Conservation (phyloP, 345 rosid genomes). For the Syzygium oleosum region DNA sequence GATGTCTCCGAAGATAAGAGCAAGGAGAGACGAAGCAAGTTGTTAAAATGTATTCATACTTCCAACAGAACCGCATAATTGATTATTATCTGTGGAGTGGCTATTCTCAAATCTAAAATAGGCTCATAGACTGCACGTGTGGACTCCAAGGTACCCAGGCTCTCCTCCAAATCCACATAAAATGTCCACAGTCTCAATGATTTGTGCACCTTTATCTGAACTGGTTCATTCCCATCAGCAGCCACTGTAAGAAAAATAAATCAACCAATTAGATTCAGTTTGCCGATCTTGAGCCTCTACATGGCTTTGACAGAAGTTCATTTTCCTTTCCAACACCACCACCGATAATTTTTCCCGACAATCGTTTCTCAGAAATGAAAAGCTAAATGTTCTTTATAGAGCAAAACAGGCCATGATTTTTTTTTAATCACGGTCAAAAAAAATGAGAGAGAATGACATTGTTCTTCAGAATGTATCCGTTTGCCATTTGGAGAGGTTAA, state of each 20-base stretch:
- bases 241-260: conserved; percentile 44
- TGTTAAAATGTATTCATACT: conserved; percentile 16
- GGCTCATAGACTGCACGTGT: conserved; percentile 91
- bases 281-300: background rate
- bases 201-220: conserved; percentile 86
- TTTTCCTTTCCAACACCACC: background rate
- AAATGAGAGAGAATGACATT: background rate
- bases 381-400: background rate
- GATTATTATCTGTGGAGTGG: conserved; percentile 91
- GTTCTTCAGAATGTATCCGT: background rate
- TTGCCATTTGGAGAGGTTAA: background rate
- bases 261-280: background rate
- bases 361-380: background rate
- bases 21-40: background rate
- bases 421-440: background rate
- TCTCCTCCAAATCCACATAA: conserved; percentile 93
- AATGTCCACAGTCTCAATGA: conserved; percentile 92
- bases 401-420: background rate
- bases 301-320: background rate
- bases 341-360: background rate
- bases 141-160: conserved; percentile 81
- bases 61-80: conserved; percentile 85
- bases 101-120: conserved; percentile 86
- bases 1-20: background rate
- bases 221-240: conserved; percentile 91